Conservation (phyloP, 176 grass and related monocot genomes). For the Pontederia paniculata region DNA sequence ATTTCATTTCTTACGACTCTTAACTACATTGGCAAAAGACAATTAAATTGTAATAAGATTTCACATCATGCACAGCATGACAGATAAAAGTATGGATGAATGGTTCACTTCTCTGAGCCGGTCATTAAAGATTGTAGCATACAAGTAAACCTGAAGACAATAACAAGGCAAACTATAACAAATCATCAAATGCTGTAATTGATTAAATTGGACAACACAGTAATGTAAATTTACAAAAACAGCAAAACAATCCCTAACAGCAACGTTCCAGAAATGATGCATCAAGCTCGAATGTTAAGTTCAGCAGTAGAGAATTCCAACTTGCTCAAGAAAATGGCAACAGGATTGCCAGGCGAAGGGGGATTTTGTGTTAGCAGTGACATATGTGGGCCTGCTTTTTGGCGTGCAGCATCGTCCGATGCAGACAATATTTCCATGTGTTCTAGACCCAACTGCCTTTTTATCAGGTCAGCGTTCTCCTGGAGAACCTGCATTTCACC, state of each 20-base stretch:
- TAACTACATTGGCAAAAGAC: no score
- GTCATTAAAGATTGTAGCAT: no score
- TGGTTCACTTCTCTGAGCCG: no score
- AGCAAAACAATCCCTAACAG: not conserved
- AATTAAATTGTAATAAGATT: no score
- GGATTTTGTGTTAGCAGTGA: slow-evolving; percentile 38
- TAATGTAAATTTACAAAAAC: no score
- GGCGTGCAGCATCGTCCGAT: slow-evolving; percentile 19
- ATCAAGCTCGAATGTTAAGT: not conserved
- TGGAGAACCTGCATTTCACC: slow-evolving; percentile 47
- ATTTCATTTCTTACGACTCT: no score
- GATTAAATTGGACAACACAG: no score
- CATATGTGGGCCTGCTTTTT: slow-evolving; percentile 27
- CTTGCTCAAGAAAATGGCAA: slow-evolving; percentile 49
- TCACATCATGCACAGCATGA: no score
- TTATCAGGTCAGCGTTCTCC: slow-evolving; percentile 56
- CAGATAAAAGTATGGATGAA: no score
- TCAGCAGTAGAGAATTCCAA: slow-evolving; percentile 22
- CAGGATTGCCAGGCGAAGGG: slow-evolving; percentile 51
- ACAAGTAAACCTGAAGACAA: no score
- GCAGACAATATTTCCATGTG: slow-evolving; percentile 38
- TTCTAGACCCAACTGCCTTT: slow-evolving; percentile 47
- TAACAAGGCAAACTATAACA: no score
- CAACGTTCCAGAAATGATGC: not conserved
- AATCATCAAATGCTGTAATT: no score